Percentiles rank a stretch among this genome's conserved stretches.
phyloP scores from a whole-genome alignment of 129 eudicot genomes.

The Helichrysum umbraculigerum region DNA sequence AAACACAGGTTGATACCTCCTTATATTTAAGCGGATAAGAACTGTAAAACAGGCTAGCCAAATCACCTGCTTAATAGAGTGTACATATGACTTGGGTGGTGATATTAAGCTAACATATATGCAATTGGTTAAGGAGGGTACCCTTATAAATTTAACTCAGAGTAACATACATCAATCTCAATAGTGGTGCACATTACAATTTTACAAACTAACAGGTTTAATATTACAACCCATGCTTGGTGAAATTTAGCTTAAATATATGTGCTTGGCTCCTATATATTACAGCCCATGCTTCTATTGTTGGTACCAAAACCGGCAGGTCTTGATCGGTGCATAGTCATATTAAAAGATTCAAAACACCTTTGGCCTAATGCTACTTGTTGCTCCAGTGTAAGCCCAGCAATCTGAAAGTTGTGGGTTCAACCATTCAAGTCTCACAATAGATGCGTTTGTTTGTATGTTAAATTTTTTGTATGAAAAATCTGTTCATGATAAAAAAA shows the following conservation, averaged over 20 bases:
- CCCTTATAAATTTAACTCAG: too few species aligned
- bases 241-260: not conserved
- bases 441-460: not conserved
- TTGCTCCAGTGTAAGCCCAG: not conserved
- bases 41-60: too few species aligned
- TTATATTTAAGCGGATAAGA: too few species aligned
- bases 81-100: not conserved
- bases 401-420: not conserved
- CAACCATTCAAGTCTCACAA: conserved; percentile 7
- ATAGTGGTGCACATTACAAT: not conserved
- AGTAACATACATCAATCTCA: not conserved
- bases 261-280: conserved; percentile 13
- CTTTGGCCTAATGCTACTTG: not conserved
- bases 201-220: not conserved
- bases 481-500: not conserved
- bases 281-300: not conserved
- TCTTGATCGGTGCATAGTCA: not conserved
- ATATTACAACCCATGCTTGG: not conserved
- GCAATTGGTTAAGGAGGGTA: not conserved
- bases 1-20: too few species aligned
- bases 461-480: not conserved
- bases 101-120: not conserved
- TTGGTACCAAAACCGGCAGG: not conserved
- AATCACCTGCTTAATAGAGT: too few species aligned
- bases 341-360: not conserved